Evolutionary conservation across 257 asterid genomes (phyloP), one percentile per base, ranked within the genome.

Genomic region (Sherardia arvensis): DNA sequence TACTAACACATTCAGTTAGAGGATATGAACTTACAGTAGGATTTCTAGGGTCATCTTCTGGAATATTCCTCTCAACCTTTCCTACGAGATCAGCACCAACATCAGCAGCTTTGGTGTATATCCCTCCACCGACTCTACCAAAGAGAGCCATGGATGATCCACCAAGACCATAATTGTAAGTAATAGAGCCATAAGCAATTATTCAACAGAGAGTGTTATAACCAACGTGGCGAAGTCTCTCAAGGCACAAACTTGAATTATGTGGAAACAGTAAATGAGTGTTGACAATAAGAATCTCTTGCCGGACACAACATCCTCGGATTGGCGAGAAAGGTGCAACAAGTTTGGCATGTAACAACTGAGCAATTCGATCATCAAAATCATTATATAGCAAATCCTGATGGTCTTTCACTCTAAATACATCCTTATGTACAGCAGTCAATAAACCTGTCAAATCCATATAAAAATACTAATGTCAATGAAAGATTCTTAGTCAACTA

Each of bases 291-390:
- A 93, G 95, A 69, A 89, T 77, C 74, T 93, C 99, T 77, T 90
- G 87, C 21, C 88, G 78, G 58, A 85, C 87, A 68, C 80, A 73
- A 54, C 36, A 59, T 71, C 65, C 80, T 48, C 71, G 77, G 64
- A 67, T 75, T 75, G 84, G 87, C 23, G 87, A 70, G 63, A 75
- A 51, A 66, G 97, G 88, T 47, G 83, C 70, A 36, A 78, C 66
- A 56, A 93, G 76, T 75, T 93, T 96, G n/a, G 87, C 95, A 17
- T 93, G 99, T 70, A 93, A 78, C 25, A 93, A 76, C 79, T 93
- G 99, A 62, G 99, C 99, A 69, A 93, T 97, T 33, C 99, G 95
- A 74, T 92, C 99, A 25, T 96, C 99, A 53, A 89, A 92, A 82
- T 89, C 99, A 76, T 92, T 89, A 84, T 89, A 92, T 58, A 89